Evolutionary conservation across 371 early-diverging fungal species (phyloP).

Genomic region (Mortierella sp.): DNA sequence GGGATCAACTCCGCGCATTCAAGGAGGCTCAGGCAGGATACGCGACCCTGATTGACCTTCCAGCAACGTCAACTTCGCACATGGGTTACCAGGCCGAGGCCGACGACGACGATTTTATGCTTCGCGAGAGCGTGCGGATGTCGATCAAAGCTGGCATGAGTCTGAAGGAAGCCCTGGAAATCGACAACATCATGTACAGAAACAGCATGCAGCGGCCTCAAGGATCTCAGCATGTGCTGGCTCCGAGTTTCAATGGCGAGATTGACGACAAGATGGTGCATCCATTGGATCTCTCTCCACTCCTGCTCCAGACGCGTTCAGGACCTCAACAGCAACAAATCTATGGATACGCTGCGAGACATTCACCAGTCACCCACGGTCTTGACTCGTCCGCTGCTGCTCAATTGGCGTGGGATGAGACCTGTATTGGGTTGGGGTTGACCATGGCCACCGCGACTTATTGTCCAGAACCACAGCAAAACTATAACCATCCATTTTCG

Average conservation of each 20-base stretch:
- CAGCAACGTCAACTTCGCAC: conserved; percentile 1
- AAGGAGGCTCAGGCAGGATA: conserved; percentile 19
- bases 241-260: neutral
- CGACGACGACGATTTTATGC: neutral
- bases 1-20: conserved; percentile 11
- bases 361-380: neutral
- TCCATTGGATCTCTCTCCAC: conserved; percentile 34
- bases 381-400: neutral
- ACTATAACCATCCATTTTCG: neutral
- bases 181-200: conserved; percentile 2
- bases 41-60: conserved; percentile 15
- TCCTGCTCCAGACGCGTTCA: conserved; percentile 17
- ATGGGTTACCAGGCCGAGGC: conserved; percentile 4
- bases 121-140: conserved; percentile 2
- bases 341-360: neutral
- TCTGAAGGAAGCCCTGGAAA: conserved; percentile 14
- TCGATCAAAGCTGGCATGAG: conserved; percentile 13
- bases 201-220: neutral
- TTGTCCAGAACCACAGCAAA: neutral
- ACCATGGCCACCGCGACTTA: conserved; percentile 1
- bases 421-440: conserved; percentile 29
- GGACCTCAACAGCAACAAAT: neutral
- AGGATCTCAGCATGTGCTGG: neutral
- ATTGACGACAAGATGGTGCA: conserved; percentile 24
- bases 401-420: conserved; percentile 26